Conservation (phyloP, 106 monocot species). For the Narthecium ossifragum region DNA sequence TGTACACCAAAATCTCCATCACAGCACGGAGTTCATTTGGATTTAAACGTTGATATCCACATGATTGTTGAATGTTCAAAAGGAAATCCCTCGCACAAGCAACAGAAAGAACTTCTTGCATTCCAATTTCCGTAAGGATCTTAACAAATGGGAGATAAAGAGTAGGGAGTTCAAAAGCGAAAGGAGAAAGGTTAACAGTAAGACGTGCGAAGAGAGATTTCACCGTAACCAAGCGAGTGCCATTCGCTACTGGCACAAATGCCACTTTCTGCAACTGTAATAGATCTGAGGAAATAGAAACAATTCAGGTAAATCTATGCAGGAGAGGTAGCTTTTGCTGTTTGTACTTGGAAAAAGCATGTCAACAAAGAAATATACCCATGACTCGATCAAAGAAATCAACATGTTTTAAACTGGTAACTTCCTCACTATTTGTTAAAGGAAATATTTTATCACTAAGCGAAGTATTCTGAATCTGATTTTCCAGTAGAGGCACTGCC, state of each 20-base stretch:
- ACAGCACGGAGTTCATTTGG: slow-evolving; percentile 99
- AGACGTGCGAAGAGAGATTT: slow-evolving; percentile 81
- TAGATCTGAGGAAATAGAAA: slow-evolving; percentile 48
- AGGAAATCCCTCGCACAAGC: slow-evolving; percentile 74
- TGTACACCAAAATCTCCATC: slow-evolving; percentile 77
- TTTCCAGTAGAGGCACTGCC: too few relatives aligned
- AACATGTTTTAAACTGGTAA: too few relatives aligned
- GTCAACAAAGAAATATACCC: background rate
- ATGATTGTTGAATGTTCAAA: slow-evolving; percentile 60
- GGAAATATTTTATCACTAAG: too few relatives aligned
- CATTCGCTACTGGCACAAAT: slow-evolving; percentile 97
- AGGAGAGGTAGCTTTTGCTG: background rate
- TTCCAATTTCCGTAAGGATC: slow-evolving; percentile 80
- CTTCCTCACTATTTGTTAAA: too few relatives aligned
- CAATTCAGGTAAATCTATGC: background rate
- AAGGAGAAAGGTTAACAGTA: slow-evolving; percentile 82
- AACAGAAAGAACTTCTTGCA: slow-evolving; percentile 70
- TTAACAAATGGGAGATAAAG: slow-evolving; percentile 81
- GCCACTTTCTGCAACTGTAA: slow-evolving; percentile 61
- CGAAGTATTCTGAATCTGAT: too few relatives aligned
- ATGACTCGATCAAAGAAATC: too few relatives aligned
- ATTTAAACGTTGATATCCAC: slow-evolving; percentile 91
- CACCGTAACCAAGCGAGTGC: slow-evolving; percentile 78
- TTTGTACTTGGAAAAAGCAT: background rate
- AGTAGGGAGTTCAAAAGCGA: slow-evolving; percentile 89